Conservation (phyloP, 768 basidiomycete genomes). For the Tricholoma sp. region DNA sequence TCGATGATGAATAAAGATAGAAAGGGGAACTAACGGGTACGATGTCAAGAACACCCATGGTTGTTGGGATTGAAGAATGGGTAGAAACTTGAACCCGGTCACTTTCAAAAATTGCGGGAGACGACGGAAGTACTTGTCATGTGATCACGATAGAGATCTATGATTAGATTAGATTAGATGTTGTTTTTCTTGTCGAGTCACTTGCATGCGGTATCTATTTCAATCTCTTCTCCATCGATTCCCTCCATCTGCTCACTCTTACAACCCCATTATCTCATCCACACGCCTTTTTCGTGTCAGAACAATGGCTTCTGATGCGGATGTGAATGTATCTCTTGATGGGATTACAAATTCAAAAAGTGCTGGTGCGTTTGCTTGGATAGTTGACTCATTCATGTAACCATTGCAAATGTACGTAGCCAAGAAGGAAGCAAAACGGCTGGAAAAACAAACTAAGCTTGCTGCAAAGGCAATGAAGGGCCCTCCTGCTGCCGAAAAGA, state of each 20-base stretch:
- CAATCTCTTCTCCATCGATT: conserved; percentile 5
- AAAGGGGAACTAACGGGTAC: conserved; percentile 58
- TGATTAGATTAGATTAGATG: conserved; percentile 14
- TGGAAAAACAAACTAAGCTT: conserved; percentile 74
- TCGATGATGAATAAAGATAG: not conserved
- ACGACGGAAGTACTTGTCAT: not conserved
- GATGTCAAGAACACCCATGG: conserved; percentile 79
- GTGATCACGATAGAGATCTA: not conserved
- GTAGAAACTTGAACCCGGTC: not conserved
- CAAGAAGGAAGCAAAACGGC: conserved; percentile 81
- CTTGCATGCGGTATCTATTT: conserved; percentile 12
- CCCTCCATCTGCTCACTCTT: not conserved
- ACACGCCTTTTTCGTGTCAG: not conserved
- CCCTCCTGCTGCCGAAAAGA: conserved; percentile 53
- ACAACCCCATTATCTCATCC: conserved; percentile 1
- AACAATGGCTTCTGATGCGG: not conserved
- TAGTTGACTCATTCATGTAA: not conserved
- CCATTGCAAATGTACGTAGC: conserved; percentile 30
- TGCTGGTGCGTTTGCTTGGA: conserved; percentile 24
- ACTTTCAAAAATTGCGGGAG: not conserved
- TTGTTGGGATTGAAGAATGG: conserved; percentile 9
- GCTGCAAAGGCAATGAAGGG: conserved; percentile 63
- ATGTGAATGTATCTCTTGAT: conserved; percentile 4
- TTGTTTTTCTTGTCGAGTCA: conserved; percentile 12
- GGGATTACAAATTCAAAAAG: conserved; percentile 36